Evolutionary conservation across 177 flowering plant genomes (phyloP).

Genomic region (Telopea speciosissima): DNA sequence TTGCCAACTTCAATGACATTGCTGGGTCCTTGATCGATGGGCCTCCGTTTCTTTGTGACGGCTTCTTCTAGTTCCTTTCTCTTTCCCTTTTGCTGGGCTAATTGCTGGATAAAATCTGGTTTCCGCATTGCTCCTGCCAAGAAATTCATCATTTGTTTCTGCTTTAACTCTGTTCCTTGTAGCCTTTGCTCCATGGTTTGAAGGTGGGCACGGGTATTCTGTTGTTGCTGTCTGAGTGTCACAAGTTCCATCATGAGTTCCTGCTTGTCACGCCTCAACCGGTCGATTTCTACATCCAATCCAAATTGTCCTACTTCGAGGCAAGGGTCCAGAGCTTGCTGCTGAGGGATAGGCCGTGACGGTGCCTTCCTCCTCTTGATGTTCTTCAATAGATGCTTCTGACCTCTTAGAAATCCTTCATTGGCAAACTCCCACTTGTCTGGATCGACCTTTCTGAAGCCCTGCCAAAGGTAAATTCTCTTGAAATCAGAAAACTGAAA

Average conservation of each 20-base stretch:
- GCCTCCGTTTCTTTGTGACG: slow-evolving; percentile 38
- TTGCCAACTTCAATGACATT: slow-evolving; percentile 12
- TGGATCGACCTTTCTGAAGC: slow-evolving; percentile 69
- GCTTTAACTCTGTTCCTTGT: slow-evolving; percentile 49
- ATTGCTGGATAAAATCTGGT: slow-evolving; percentile 1
- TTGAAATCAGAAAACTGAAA: not conserved
- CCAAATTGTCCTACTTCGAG: slow-evolving; percentile 52
- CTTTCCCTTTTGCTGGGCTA: not conserved
- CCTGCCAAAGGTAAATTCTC: slow-evolving; percentile 30
- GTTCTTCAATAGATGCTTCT: slow-evolving; percentile 52
- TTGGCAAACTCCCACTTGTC: slow-evolving; percentile 80
- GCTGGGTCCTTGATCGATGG: slow-evolving; percentile 33
- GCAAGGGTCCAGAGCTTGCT: slow-evolving; percentile 34
- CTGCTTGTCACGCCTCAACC: slow-evolving; percentile 46
- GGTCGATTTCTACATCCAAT: slow-evolving; percentile 40
- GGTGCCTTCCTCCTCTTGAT: slow-evolving; percentile 48
- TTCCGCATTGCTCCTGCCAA: slow-evolving; percentile 62
- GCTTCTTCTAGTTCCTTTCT: slow-evolving; percentile 1
- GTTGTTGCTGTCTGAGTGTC: slow-evolving; percentile 62
- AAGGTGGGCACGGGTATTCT: slow-evolving; percentile 37
- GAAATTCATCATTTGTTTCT: slow-evolving; percentile 72
- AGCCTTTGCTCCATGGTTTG: slow-evolving; percentile 55
- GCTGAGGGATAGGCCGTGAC: slow-evolving; percentile 18
- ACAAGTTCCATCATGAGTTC: slow-evolving; percentile 49
- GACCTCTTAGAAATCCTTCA: slow-evolving; percentile 62